Base-by-base conservation (phyloP, 306 rosid species). In the Erythrophleum fordii region DNA sequence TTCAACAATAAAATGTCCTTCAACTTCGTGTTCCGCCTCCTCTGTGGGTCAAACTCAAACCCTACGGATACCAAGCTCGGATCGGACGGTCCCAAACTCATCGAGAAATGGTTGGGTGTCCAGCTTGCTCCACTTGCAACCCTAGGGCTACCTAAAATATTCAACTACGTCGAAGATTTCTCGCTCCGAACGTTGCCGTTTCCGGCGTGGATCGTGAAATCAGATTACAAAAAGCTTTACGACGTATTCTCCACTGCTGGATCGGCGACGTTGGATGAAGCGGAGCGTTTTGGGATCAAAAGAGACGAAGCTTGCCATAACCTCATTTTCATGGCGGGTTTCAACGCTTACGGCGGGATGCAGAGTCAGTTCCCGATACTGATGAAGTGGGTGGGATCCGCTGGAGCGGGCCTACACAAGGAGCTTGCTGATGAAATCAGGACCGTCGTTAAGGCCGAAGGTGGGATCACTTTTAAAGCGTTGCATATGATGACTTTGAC, bases 281-380 rank as follows among this genome's bases (percentile, higher is more conserved):
- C 98, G 0, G 90, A 84, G 58, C 29, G 72, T 0, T 76, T 58
- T 0, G 92, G 91, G 5, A 79, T 94, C 2, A 20, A 87, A 16
- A 58, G 90, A 22, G 91, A 90, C 4, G 94, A 89, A 69, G 97
- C 98, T 5, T 84, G 88, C 31, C 95, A 94, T 35, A 94, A 94
- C 23, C 45, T 94, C 0, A 73, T 92, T 2, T 94, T 94, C 83
- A 68, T 86, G 73, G 83, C 86, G 13, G 84, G 91, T 34, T 94
- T 92, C 81, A 94, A 90, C 71, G 89, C 98, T 0, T 89, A 68
- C 13, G 98, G 94, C 0, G 98, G 97, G 3, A 70, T 90, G 72
- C 82, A 85, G 52, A 84, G 78, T n/a, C 78, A 85, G 87, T 85
- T 90, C 0, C 95, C 98, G 0, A 29, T 73, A 17, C 17, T 94